phyloP scores from a whole-genome alignment of 2,329 filamentous ascomycete genomes.

The Neonectria ditissima region DNA sequence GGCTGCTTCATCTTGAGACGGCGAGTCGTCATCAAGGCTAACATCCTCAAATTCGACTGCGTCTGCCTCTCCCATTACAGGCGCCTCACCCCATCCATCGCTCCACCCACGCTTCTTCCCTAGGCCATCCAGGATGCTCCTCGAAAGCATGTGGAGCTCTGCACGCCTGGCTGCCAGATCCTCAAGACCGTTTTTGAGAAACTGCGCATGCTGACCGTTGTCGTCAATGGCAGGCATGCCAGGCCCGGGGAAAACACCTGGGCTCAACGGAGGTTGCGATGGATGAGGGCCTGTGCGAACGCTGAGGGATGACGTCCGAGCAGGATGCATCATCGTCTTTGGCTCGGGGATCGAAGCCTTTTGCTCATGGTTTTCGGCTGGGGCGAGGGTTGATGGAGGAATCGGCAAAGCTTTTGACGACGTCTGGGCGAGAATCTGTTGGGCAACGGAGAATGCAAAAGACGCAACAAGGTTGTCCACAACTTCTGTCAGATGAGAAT shows the following conservation, averaged over 20 bases:
- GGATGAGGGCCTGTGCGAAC: constrained; percentile 53
- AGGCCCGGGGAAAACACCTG: constrained; percentile 65
- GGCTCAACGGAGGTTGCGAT: constrained; percentile 58
- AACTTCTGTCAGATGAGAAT: constrained; percentile 61
- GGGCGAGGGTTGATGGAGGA: constrained; percentile 66
- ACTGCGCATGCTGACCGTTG: constrained; percentile 58
- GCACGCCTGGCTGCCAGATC: constrained; percentile 86
- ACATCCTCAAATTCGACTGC: constrained; percentile 68
- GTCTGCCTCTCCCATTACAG: constrained; percentile 59
- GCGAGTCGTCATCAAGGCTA: constrained; percentile 60
- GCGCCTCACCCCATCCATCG: constrained; percentile 77
- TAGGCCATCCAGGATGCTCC: constrained; percentile 81
- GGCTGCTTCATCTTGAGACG: constrained; percentile 29
- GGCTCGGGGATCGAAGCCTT: constrained; percentile 74
- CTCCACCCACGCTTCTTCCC: constrained; percentile 80
- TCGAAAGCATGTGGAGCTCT: constrained; percentile 82
- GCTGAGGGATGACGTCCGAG: constrained; percentile 71
- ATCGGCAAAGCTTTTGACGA: constrained; percentile 76
- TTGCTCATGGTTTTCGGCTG: constrained; percentile 64
- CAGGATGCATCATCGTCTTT: constrained; percentile 78
- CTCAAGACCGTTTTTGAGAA: constrained; percentile 76
- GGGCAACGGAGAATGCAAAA: constrained; percentile 81
- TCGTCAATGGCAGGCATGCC: constrained; percentile 55
- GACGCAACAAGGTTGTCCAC: constrained; percentile 82
- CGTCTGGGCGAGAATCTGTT: constrained; percentile 82